Conservation (phyloP, 1,284 basidiomycete species). For the Volvariella surrecta region DNA sequence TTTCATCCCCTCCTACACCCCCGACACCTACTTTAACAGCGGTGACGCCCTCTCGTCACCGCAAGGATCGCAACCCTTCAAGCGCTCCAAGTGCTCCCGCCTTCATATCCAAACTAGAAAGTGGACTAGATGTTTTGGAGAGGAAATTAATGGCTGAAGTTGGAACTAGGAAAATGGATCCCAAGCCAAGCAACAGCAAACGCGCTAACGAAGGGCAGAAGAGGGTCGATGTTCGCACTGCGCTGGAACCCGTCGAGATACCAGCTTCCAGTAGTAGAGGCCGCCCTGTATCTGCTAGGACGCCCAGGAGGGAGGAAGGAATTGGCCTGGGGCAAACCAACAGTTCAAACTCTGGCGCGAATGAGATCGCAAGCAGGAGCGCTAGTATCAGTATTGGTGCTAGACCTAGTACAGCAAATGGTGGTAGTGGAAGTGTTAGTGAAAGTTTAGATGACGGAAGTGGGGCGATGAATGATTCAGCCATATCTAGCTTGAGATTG, state of each 20-base stretch:
- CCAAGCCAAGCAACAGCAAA: conserved; percentile 3
- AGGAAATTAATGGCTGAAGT: conserved; percentile 53
- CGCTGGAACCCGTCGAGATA: conserved; percentile 6
- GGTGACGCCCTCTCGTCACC: conserved; percentile 5
- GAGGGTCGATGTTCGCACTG: too few relatives aligned
- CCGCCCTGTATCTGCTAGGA: too few relatives aligned
- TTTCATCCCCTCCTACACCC: conserved; percentile 15
- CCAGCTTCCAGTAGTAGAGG: conserved; percentile 1
- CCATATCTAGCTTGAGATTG: conserved; percentile 68
- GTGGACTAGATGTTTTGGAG: conserved; percentile 58
- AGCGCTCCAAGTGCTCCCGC: background rate
- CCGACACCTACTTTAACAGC: conserved; percentile 26
- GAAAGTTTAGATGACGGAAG: conserved; percentile 6
- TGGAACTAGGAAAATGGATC: conserved; percentile 47
- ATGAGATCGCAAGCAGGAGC: background rate
- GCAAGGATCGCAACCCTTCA: background rate
- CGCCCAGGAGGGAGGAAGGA: too few relatives aligned
- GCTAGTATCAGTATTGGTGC: conserved; percentile 22
- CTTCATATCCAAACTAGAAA: conserved; percentile 19
- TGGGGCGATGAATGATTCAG: conserved; percentile 43
- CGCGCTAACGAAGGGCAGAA: too few relatives aligned
- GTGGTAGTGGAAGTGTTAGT: conserved; percentile 1
- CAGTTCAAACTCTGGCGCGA: too few relatives aligned
- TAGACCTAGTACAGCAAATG: conserved; percentile 12
- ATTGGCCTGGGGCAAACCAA: too few relatives aligned